Base-by-base conservation (phyloP, 495 filamentous ascomycete genomes). In the Trichoderma parareesei region DNA sequence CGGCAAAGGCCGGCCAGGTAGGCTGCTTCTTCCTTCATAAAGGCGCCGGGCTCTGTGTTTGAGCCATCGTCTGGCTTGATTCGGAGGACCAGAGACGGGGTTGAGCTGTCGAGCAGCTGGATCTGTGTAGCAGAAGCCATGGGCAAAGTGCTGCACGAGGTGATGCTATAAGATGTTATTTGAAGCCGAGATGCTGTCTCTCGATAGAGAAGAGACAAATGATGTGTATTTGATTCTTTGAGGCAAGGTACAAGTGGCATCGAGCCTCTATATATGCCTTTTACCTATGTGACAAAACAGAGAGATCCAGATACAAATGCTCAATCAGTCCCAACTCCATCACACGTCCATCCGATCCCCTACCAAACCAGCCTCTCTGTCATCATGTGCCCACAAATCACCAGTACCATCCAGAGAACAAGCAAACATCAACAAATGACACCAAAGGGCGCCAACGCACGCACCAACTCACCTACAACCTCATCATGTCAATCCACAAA, bases 1-100 rank as follows among this genome's bases (percentile, higher is more conserved):
- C 43, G 46, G 6, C 4, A 55, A 40, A 64, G 60, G 48, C 49
- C 49, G 38, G 59, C 49, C 4, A 46, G 37, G 27, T 20, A 35
- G 61, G n/a, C 38, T 38, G 60, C 63, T 48, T 49, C 63, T 48
- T 49, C 27, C n/a, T 61, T 60, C 64, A 37, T 61, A 27, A 38
- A 37, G 38, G 35, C 60, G 40, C 62, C 27, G n/a, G 35, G 49
- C 41, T 41, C 46, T n/a, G 46, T 16, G 20, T 49, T 49, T 2
- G n/a, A 27, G 46, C 46, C 46, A 49, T 49, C n/a, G 4, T 18
- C n/a, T 5, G 46, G 46, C n/a, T 49, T 49, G n/a, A 49, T 49
- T 49, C 37, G 49, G 53, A 40, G 42, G 33, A 38, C 20, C 33
- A 44, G 46, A 16, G 43, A 42, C 14, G 55, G 62, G 20, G 14